phyloP scores from a whole-genome alignment of 352 stramenopile genomes.

The Pythium aquatile region DNA sequence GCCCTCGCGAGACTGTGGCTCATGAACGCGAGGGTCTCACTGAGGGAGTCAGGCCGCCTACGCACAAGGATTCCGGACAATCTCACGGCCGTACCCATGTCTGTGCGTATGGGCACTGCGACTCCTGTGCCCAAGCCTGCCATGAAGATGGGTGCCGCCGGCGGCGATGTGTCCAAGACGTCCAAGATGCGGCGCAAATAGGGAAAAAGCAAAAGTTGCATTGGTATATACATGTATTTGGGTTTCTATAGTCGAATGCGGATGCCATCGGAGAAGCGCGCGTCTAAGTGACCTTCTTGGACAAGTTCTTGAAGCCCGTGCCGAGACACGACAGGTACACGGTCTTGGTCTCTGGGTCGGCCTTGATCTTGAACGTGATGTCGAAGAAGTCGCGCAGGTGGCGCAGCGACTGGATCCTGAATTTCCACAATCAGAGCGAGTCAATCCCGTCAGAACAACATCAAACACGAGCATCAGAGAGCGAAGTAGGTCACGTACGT shows the following conservation, averaged over 20 bases:
- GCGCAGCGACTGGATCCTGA: slow-evolving; percentile 85
- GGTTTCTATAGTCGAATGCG: slow-evolving; percentile 7
- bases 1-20: slow-evolving; percentile 86
- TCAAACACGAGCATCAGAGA: slow-evolving; percentile 1
- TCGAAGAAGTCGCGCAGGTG: slow-evolving; percentile 92
- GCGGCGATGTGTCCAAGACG: slow-evolving; percentile 48
- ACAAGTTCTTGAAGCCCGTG: slow-evolving; percentile 94
- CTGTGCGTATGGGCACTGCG: slow-evolving; percentile 42
- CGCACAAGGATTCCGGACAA: slow-evolving; percentile 44
- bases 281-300: slow-evolving; percentile 93
- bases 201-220: neutral
- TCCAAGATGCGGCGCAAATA: slow-evolving; percentile 73
- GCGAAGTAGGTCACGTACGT: slow-evolving; percentile 38
- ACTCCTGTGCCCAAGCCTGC: slow-evolving; percentile 68
- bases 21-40: slow-evolving; percentile 52
- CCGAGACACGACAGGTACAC: slow-evolving; percentile 94
- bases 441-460: neutral
- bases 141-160: slow-evolving; percentile 73
- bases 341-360: slow-evolving; percentile 84
- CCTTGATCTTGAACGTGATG: slow-evolving; percentile 93
- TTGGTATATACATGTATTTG: slow-evolving; percentile 7
- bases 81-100: slow-evolving; percentile 50
- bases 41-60: slow-evolving; percentile 47
- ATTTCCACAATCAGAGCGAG: neutral
- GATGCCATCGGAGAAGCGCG: neutral